Percentiles rank a stretch among this genome's conserved stretches.
phyloP scores from a whole-genome alignment of 2,329 filamentous ascomycete genomes.

The Aureobasidium sp. region DNA sequence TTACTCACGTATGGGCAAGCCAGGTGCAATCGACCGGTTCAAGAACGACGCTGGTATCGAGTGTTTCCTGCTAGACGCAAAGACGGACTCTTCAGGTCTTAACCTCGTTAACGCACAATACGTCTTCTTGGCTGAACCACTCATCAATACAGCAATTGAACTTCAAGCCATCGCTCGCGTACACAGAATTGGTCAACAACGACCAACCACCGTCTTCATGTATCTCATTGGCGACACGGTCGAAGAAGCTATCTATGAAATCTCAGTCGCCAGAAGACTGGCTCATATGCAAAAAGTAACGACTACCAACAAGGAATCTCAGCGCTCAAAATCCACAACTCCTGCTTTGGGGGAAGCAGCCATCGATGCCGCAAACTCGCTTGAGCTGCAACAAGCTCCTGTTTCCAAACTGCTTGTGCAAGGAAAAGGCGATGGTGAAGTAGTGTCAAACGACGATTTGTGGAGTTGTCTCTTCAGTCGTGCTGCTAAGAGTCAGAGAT shows the following conservation, averaged over 20 bases:
- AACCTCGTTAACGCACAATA: conserved; percentile 95
- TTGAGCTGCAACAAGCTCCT: conserved; percentile 80
- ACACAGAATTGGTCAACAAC: conserved; percentile 91
- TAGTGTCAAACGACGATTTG: conserved; percentile 80
- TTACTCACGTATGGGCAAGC: conserved; percentile 73
- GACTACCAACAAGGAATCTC: conserved; percentile 24
- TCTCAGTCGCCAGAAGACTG: conserved; percentile 82
- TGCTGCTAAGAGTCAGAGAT: conserved; percentile 34
- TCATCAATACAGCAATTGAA: conserved; percentile 94
- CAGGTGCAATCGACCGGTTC: conserved; percentile 78
- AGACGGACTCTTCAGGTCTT: conserved; percentile 87
- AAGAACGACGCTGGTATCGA: conserved; percentile 77
- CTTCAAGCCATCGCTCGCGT: conserved; percentile 96
- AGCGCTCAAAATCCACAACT: conserved; percentile 30
- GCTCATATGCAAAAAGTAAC: conserved; percentile 68
- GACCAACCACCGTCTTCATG: conserved; percentile 93
- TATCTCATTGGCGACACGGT: conserved; percentile 94
- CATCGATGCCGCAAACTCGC: conserved; percentile 85
- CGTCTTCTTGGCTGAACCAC: conserved; percentile 93
- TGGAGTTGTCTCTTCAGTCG: conserved; percentile 91
- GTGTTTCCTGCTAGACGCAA: conserved; percentile 90
- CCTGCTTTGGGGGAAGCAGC: conserved; percentile 60
- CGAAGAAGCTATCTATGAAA: conserved; percentile 90
- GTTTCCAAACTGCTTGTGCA: conserved; percentile 76
- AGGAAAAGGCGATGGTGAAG: conserved; percentile 77